These are phyloP conservation scores for Fremontodendron californicum DNA, from an alignment of 345 rosid species.

Conservation along the genomic window DNA sequence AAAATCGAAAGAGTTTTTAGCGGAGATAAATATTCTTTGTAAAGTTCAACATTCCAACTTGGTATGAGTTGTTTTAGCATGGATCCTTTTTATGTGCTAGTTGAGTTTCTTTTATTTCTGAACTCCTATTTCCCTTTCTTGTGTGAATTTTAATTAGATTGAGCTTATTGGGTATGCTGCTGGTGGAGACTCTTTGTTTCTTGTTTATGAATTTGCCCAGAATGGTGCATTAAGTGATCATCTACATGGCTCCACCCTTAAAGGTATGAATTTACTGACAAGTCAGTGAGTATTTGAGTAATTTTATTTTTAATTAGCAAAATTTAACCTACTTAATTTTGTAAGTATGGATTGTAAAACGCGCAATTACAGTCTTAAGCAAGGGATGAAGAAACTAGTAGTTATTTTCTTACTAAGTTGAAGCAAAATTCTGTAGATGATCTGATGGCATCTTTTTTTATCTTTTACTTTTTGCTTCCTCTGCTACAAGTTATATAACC, in stretches of 20 bases:
- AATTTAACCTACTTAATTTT: neutral
- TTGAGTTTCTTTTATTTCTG: neutral
- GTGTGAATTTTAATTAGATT: slow-evolving; percentile 21
- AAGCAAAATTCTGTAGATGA: neutral
- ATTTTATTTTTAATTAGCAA: neutral
- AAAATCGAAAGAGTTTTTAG: slow-evolving; percentile 35
- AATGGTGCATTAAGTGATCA: slow-evolving; percentile 39
- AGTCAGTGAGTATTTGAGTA: neutral
- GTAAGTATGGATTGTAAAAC: neutral
- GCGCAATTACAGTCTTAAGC: neutral
- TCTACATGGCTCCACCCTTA: slow-evolving; percentile 13
- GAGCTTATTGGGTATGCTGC: slow-evolving; percentile 35
- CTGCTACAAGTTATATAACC: neutral
- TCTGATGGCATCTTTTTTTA: neutral
- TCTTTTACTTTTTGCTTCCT: neutral
- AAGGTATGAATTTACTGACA: slow-evolving; percentile 14
- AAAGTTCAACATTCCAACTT: slow-evolving; percentile 34
- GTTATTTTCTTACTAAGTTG: neutral
- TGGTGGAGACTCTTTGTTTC: slow-evolving; percentile 36
- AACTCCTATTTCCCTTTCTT: neutral
- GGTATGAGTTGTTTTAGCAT: slow-evolving; percentile 20
- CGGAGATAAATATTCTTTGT: slow-evolving; percentile 34
- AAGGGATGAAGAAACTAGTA: neutral
- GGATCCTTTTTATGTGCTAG: neutral
- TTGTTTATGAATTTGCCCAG: slow-evolving; percentile 36